phyloP scores from a whole-genome alignment of 352 stramenopile genomes.

The Globisporangium nagaii region DNA sequence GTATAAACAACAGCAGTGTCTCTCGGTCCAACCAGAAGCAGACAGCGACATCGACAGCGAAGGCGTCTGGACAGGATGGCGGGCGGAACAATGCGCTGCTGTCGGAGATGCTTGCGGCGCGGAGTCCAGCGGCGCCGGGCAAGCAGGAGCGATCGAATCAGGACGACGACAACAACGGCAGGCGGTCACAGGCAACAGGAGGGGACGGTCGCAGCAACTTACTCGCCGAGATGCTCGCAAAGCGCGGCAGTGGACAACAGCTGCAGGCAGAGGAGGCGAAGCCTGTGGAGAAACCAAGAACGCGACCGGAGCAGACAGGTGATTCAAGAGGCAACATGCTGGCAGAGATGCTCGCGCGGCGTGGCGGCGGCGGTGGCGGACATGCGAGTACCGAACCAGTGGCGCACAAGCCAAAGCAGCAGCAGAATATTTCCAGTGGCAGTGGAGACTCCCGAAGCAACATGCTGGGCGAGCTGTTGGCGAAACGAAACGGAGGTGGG shows the following conservation, averaged over 20 bases:
- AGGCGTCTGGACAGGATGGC: neutral
- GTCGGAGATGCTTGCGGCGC: conserved; percentile 14
- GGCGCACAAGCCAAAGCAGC: conserved; percentile 8
- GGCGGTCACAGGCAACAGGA: conserved; percentile 3
- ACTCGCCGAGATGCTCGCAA: conserved; percentile 15
- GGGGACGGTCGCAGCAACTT: conserved; percentile 1
- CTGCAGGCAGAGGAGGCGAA: neutral
- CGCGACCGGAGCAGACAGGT: neutral
- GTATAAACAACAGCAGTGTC: conserved; percentile 3
- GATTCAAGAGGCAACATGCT: conserved; percentile 12
- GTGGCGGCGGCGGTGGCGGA: conserved; percentile 12
- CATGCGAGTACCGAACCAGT: conserved; percentile 13
- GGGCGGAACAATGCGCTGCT: conserved; percentile 15
- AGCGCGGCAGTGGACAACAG: neutral
- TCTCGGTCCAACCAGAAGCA: conserved; percentile 7
- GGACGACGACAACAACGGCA: conserved; percentile 16
- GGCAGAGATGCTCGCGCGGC: conserved; percentile 26
- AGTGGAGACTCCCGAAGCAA: conserved; percentile 16
- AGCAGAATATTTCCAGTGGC: too few relatives aligned
- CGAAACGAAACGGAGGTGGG: conserved; percentile 13
- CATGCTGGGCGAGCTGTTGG: conserved; percentile 33
- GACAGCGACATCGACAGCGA: conserved; percentile 1
- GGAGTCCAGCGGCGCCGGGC: neutral
- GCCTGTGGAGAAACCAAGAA: neutral
- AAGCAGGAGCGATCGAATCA: conserved; percentile 9